phyloP scores from a whole-genome alignment of 208 protist species.

The Strigomonas oncopelti region DNA sequence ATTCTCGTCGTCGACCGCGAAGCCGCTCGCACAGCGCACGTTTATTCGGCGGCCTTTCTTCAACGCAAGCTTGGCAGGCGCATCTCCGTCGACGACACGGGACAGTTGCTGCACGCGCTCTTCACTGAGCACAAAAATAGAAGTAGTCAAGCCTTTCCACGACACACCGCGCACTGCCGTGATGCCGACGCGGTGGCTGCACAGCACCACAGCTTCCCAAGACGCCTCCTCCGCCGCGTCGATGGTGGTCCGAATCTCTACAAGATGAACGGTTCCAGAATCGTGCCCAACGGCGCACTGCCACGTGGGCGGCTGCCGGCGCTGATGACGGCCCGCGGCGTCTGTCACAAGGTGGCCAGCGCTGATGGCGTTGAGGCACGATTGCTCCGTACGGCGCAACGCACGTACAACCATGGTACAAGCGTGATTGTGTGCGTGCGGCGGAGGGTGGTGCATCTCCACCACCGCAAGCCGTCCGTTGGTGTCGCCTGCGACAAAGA shows the following conservation, averaged over 20 bases:
- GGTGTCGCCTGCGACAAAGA: slow-evolving; percentile 57
- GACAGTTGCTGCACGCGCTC: neutral
- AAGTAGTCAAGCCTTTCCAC: neutral
- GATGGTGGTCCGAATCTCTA: neutral
- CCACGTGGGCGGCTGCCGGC: slow-evolving; percentile 3
- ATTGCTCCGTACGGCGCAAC: slow-evolving; percentile 22
- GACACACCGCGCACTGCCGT: neutral
- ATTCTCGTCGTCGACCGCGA: slow-evolving; percentile 21
- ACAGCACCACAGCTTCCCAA: slow-evolving; percentile 8
- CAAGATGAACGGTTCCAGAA: slow-evolving; percentile 38
- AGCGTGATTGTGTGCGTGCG: neutral
- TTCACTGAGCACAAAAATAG: slow-evolving; percentile 4
- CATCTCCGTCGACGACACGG: neutral
- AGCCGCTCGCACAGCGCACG: slow-evolving; percentile 63
- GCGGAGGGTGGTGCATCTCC: slow-evolving; percentile 7
- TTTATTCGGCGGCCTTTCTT: slow-evolving; percentile 28
- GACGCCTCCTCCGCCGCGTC: neutral
- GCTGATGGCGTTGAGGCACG: slow-evolving; percentile 55
- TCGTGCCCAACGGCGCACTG: slow-evolving; percentile 31
- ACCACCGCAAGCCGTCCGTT: slow-evolving; percentile 48
- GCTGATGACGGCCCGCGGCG: no score
- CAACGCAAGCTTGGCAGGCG: slow-evolving; percentile 2
- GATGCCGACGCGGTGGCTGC: slow-evolving; percentile 6
- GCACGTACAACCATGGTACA: neutral
- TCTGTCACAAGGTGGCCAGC: slow-evolving; percentile 9